Evolutionary conservation across 345 rosid species (phyloP).

Genomic region (Eucalyptus sideroxylon): DNA sequence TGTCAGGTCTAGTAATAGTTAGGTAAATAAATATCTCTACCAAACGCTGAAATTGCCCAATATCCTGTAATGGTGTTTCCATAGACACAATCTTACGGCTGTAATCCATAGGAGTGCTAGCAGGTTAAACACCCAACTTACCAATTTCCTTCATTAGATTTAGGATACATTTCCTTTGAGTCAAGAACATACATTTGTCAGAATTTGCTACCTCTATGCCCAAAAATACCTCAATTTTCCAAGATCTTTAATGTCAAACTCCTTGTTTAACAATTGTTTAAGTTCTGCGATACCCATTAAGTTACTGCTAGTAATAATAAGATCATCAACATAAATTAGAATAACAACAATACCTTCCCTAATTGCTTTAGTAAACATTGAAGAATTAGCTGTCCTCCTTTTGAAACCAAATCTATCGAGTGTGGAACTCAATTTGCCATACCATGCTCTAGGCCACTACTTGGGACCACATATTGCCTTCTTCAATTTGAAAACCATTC

Average conservation of each 20-base stretch:
- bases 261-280: background rate
- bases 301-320: too few species aligned
- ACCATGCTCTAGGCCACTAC: background rate
- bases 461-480: background rate
- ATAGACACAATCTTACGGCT: fast-evolving
- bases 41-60: too few species aligned
- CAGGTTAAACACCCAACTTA: too few species aligned
- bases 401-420: background rate
- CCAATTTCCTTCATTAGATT: background rate
- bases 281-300: background rate
- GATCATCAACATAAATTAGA: background rate
- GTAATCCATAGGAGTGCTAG: too few species aligned
- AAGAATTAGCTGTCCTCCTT: background rate
- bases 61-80: too few species aligned
- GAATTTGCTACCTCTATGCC: background rate
- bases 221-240: background rate
- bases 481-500: background rate
- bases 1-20: too few species aligned
- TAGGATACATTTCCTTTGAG: background rate
- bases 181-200: background rate
- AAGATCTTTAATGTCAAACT: background rate
- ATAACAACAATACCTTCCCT: background rate
- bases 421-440: background rate
- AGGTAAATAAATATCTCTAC: too few species aligned
- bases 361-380: background rate